Evolutionary conservation across 768 basidiomycete species (phyloP).

Genomic region (Mycena albidolilacea): DNA sequence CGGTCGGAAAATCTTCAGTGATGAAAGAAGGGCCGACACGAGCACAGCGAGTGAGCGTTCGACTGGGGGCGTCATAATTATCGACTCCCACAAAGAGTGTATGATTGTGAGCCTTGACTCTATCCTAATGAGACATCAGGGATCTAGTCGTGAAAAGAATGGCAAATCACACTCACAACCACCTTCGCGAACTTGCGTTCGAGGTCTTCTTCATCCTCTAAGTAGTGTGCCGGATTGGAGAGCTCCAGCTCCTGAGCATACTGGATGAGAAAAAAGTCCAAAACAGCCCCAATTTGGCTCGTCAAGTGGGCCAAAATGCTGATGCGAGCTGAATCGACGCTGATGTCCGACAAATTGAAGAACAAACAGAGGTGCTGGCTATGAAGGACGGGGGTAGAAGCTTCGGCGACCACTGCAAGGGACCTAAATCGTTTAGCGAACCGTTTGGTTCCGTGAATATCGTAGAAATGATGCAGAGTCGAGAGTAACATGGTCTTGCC

Average conservation of each 20-base stretch:
- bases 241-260: conserved; percentile 15
- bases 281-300: not conserved
- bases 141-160: not conserved
- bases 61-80: conserved; percentile 7
- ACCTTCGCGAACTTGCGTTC: conserved; percentile 11
- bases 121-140: conserved; percentile 4
- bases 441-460: not conserved
- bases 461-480: conserved; percentile 8
- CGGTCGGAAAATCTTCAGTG: not conserved
- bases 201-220: not conserved
- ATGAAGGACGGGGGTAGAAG: not conserved
- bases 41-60: not conserved
- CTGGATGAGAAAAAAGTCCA: conserved; percentile 1
- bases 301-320: not conserved
- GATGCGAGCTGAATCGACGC: not conserved
- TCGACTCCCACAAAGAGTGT: conserved; percentile 26
- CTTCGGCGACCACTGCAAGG: not conserved
- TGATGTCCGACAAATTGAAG: not conserved
- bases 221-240: not conserved
- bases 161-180: conserved; percentile 2
- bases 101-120: not conserved
- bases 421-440: not conserved
- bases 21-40: not conserved
- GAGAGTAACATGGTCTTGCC: conserved; percentile 23
- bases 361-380: conserved; percentile 21